These are phyloP conservation scores for Clonostachys sp. DNA, from an alignment of 2,329 filamentous ascomycete species.

Conservation along the genomic window DNA sequence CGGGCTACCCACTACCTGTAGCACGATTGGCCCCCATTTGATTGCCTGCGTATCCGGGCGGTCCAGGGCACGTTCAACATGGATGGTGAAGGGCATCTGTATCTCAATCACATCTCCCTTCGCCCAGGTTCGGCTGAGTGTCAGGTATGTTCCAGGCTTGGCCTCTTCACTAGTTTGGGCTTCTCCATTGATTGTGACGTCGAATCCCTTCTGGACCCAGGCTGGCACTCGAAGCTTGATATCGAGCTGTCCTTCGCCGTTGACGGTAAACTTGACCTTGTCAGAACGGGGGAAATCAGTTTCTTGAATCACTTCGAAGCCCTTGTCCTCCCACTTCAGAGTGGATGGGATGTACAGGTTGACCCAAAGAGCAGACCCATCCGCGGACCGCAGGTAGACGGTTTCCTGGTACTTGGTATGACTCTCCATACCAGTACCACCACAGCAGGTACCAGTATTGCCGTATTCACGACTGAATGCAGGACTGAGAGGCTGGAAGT, in stretches of 20 bases:
- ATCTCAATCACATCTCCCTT: conserved; percentile 19
- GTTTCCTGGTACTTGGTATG: conserved; percentile 27
- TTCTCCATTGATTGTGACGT: conserved; percentile 17
- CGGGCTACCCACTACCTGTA: conserved; percentile 18
- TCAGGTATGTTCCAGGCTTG: conserved; percentile 18
- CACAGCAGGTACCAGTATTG: conserved; percentile 24
- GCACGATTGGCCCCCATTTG: conserved; percentile 20
- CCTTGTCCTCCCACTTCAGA: conserved; percentile 18
- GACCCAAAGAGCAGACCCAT: conserved; percentile 20
- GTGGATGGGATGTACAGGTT: conserved; percentile 22
- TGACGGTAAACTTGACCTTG: conserved; percentile 16
- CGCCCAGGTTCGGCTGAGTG: conserved; percentile 18
- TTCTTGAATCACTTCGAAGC: conserved; percentile 17
- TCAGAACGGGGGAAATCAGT: conserved; percentile 18
- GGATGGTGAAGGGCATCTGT: conserved; percentile 20
- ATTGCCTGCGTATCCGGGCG: conserved; percentile 22
- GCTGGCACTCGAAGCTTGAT: conserved; percentile 21
- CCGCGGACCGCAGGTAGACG: conserved; percentile 22
- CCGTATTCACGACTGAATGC: conserved; percentile 17
- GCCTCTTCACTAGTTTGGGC: conserved; percentile 3
- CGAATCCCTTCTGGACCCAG: conserved; percentile 18
- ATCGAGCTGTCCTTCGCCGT: conserved; percentile 15
- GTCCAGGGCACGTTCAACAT: conserved; percentile 19
- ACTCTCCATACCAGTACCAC: conserved; percentile 22
- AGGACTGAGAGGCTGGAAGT: conserved; percentile 21